A percentile compares a stretch with the other conserved stretches of the same genome.
These are phyloP conservation scores for Calycina marina DNA, from an alignment of 2,329 filamentous ascomycete genomes.

Conservation along the genomic window DNA sequence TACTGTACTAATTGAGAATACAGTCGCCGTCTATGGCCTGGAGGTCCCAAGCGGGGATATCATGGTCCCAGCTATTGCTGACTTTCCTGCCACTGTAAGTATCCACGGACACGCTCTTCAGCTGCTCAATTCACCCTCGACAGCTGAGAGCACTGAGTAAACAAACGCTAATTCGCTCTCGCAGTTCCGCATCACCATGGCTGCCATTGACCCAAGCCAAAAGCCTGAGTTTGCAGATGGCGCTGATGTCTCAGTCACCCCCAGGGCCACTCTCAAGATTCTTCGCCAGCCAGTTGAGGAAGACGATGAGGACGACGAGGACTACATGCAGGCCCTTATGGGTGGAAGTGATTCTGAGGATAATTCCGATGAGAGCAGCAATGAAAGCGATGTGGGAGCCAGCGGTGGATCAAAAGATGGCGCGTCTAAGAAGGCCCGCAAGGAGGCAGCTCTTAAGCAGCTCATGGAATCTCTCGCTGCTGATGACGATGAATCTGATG, in stretches of 20 bases:
- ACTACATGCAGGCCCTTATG: slow-evolving; percentile 43
- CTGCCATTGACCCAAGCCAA: slow-evolving; percentile 83
- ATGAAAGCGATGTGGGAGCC: slow-evolving; percentile 69
- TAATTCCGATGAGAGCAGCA: slow-evolving; percentile 37
- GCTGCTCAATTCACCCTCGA: too few species aligned
- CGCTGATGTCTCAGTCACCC: slow-evolving; percentile 43
- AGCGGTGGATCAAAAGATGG: slow-evolving; percentile 83
- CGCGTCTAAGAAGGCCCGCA: slow-evolving; percentile 78
- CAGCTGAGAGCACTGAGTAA: too few species aligned
- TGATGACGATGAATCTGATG: slow-evolving; percentile 43
- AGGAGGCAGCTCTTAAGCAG: slow-evolving; percentile 63
- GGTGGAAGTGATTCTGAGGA: slow-evolving; percentile 37
- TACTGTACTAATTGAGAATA: slow-evolving; percentile 22
- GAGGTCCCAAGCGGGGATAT: slow-evolving; percentile 77
- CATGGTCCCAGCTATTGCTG: slow-evolving; percentile 62
- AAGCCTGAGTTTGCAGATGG: slow-evolving; percentile 50
- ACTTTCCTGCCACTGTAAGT: slow-evolving; percentile 75
- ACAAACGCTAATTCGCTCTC: too few species aligned
- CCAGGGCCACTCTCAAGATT: slow-evolving; percentile 81
- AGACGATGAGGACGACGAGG: slow-evolving; percentile 52
- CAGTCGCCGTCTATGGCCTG: slow-evolving; percentile 78
- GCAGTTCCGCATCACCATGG: slow-evolving; percentile 98
- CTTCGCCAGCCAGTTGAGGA: slow-evolving; percentile 58
- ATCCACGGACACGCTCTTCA: too few species aligned
- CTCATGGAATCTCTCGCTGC: slow-evolving; percentile 54